A percentile compares a stretch with the other conserved stretches of the same genome.
Evolutionary conservation across 2,329 filamentous ascomycete species (phyloP).

Genomic region (Orbilia javanica): DNA sequence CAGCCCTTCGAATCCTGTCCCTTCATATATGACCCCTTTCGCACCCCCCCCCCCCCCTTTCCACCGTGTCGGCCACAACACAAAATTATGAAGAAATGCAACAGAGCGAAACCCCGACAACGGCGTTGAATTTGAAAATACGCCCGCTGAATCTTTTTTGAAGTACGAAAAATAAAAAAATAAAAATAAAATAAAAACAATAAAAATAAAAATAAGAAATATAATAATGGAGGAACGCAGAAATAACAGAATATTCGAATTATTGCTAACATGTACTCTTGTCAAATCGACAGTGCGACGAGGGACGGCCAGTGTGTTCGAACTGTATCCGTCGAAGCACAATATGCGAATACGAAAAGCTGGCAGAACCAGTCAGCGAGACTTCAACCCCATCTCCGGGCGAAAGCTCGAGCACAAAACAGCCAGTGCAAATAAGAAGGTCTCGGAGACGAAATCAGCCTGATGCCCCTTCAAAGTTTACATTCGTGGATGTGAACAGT

Average conservation of each 20-base stretch:
- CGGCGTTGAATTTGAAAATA: too few relatives aligned
- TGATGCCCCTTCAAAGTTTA: conserved; percentile 1
- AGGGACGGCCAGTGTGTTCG: conserved; percentile 29
- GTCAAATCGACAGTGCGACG: conserved; percentile 33
- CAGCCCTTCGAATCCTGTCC: background rate
- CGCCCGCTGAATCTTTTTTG: too few relatives aligned
- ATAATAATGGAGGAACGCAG: background rate
- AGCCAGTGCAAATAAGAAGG: background rate
- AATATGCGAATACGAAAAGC: conserved; percentile 24
- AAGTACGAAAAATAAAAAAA: too few relatives aligned
- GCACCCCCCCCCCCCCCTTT: background rate
- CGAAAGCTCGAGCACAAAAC: background rate
- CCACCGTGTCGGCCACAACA: conserved; percentile 18
- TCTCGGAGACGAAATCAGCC: conserved; percentile 29
- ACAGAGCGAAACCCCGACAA: background rate
- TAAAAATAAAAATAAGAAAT: background rate
- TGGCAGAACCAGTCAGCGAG: background rate
- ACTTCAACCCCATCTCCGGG: background rate
- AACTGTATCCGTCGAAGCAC: conserved; percentile 46
- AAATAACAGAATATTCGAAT: background rate
- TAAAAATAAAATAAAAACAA: too few relatives aligned
- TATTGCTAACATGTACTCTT: background rate
- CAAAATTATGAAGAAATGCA: conserved; percentile 36
- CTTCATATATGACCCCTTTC: background rate
- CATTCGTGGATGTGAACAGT: conserved; percentile 34